Evolutionary conservation across 2,329 filamentous ascomycete genomes (phyloP), one percentile per base, ranked within the genome.

Genomic region (Diaporthe citriasiana): DNA sequence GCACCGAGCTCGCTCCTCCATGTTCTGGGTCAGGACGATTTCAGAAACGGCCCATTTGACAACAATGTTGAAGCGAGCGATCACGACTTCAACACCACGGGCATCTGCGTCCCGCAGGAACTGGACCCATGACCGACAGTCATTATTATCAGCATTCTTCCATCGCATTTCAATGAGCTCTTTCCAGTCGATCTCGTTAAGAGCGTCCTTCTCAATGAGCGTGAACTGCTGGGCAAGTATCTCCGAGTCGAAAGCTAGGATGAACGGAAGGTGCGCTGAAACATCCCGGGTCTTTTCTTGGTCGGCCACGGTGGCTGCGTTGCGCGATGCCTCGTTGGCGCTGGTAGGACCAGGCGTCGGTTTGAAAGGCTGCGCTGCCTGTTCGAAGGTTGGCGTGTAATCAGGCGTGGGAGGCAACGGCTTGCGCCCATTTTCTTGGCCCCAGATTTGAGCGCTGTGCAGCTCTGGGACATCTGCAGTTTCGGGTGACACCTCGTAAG

Each of bases 161-260:
- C 94, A 96, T 68, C 90, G 90, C 88, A 97, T 92, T 71, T 95
- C 93, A 71, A 96, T 94, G 17, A 97, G 86, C 78, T 97, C 94
- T 80, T 93, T 95, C 94, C 94, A 97, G 83, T 96, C 94, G 76
- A 97, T 93, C 81, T 96, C 94, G 77, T 95, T 94, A 30, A 97
- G 86, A 0, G 94, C 94, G 80, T 96, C 94, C 81, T 96, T 95
- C 80, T 97, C 94, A 60, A 97, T 94, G 45, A 97, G 87, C 0
- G 94, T 96, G 77, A 97, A 94, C 78, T 97, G 94, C 81, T 95
- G 93, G 3, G 94, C 94, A 35, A 97, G 87, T 4, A 93, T 86
- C 77, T 94, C 91, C 8, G 94, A 95, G 78, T 95, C 93, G 78
- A 95, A 95, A 0, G 93, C 93, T 33, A 97, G 86, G 72, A 95